Base-by-base conservation (phyloP, 345 rosid species). In the Arabis hirsuta region DNA sequence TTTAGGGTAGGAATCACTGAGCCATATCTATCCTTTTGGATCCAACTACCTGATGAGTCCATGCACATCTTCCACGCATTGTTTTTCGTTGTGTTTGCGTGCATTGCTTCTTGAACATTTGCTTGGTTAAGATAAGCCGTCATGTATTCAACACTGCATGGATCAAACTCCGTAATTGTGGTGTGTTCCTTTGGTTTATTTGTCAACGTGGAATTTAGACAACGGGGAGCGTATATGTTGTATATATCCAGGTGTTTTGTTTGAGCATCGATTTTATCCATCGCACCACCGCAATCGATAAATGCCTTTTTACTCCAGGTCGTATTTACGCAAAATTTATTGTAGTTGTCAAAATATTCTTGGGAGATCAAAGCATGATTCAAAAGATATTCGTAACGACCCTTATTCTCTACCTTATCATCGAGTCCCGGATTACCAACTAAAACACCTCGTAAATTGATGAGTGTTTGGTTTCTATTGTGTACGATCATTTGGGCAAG, bases 1-100 rank as follows among this genome's bases (percentile, higher is more conserved):
- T 84, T 39, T 73, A 90, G 84, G 55, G 90, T 72, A 46, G 92
- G 94, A 51, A 87, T 81, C 64, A 86, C 11, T 1, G 90, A 81
- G 12, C 47, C 73, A 7, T 76, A 78, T 2, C 75, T 71, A 53
- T 89, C 90, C 11, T 0, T 1, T 0, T 2, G 0, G 9, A 81
- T 84, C 96, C 97, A 90, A 16, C 73, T 1, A 32, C 71, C 1
- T 82, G 76, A 43, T 81, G 78, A 51, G 8, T 22, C 24, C 1
- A 74, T 78, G 51, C 91, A 85, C 87, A 97, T 88, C 10, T 82
- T 80, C 96, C 96, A 90, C 50, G 52, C 73, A 45, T 88, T n/a
- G n/a, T n/a, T n/a, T 45, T 54, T 81, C 36, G 87, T 86, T 5
- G 36, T 31, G 54, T 90, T 88, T 32, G 90, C 92, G 60, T 92